Evolutionary conservation across 768 basidiomycete species (phyloP), one percentile per base, ranked within the genome.

Genomic region (Rhodotorula diobovata): DNA sequence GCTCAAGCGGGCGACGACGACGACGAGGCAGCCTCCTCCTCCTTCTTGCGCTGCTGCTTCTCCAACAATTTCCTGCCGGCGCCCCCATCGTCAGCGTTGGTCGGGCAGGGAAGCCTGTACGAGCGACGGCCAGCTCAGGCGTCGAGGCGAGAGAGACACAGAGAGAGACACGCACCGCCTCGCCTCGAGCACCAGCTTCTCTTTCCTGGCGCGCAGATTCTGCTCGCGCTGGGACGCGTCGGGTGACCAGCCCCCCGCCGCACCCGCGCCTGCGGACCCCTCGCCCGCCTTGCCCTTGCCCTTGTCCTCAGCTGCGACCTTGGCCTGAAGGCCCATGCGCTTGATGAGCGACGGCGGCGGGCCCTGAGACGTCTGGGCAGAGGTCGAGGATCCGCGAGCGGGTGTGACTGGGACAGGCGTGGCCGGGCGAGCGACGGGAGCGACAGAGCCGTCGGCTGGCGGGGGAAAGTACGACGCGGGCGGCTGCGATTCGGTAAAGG

Each of bases 141-240:
- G 20, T 23, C 28, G 18, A 14, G 28, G 8, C 34, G 35, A 41
- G 25, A 39, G 23, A 15, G n/a, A n/a, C n/a, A n/a, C n/a, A 9
- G 28, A 10, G 8, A n/a, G 35, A 20, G 6, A 10, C 35, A 63
- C 70, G 35, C 51, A 75, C 74, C 74, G 56, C 58, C 74, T 63
- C 58, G 70, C 74, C 61, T 75, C 70, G 25, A 72, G 41, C 20
- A 75, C 74, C 39, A 75, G 50, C 55, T 66, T 66, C 54, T 63
- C 70, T 65, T 75, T 75, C 64, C 74, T 57, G 62, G 56, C 66
- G 53, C 54, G 66, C 50, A 74, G 41, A n/a, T 56, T 68, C 43
- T 50, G n/a, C 63, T 74, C 73, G 55, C 73, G 35, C 61, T 65
- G 60, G 39, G 54, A 55, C 43, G 67, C 28, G 41, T 43, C 62